Conservation (phyloP, 192 early-diverging fungal genomes). For the Coemansia sp. region DNA sequence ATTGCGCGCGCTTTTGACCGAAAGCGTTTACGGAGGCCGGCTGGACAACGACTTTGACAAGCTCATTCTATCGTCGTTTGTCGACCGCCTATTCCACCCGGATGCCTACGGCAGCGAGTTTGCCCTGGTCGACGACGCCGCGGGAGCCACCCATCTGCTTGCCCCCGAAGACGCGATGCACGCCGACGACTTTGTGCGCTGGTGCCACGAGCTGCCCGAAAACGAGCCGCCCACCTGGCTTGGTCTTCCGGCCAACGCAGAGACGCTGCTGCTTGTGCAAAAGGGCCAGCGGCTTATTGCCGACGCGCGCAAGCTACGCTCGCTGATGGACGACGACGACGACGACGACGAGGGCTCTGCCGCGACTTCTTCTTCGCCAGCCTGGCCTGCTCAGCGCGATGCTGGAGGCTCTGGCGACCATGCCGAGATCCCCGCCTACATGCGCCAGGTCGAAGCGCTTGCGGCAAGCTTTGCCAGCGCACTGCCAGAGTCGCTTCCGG, state of each 20-base stretch:
- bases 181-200: conserved; percentile 80
- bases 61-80: conserved; percentile 78
- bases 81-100: conserved; percentile 75
- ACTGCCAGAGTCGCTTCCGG: conserved; percentile 51
- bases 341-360: conserved; percentile 19
- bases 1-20: conserved; percentile 74
- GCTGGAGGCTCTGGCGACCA: conserved; percentile 29
- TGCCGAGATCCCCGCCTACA: conserved; percentile 64
- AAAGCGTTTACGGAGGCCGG: conserved; percentile 95
- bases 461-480: conserved; percentile 59
- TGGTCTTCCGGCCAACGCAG: conserved; percentile 89
- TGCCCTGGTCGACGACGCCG: conserved; percentile 59
- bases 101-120: conserved; percentile 80
- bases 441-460: conserved; percentile 60
- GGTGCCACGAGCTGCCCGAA: conserved; percentile 85
- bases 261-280: conserved; percentile 78
- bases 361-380: not conserved
- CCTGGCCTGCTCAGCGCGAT: not conserved
- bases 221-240: conserved; percentile 96
- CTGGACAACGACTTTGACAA: conserved; percentile 94
- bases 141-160: conserved; percentile 44
- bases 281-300: conserved; percentile 77
- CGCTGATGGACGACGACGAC: conserved; percentile 79
- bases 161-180: conserved; percentile 81
- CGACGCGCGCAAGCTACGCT: conserved; percentile 83